Evolutionary conservation across 2,329 filamentous ascomycete genomes (phyloP), one percentile per base, ranked within the genome.

Genomic region (Colletotrichum liaoningense): DNA sequence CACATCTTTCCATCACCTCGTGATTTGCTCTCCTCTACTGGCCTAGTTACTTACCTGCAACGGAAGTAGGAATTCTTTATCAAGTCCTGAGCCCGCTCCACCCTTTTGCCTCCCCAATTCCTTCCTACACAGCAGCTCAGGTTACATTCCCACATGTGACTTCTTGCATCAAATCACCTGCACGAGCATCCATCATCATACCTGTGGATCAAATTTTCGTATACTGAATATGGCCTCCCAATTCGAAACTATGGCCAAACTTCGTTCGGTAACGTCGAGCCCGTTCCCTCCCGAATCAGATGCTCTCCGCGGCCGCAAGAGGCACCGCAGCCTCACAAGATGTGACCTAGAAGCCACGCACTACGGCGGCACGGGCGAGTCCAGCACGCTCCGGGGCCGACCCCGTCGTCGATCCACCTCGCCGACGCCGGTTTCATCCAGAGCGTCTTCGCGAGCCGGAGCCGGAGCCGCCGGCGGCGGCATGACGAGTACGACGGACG

Each of bases 321-420:
- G 83, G 74, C 81, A 83, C 71, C 81, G 84, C 70, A 84, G 82
- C 77, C 79, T 79, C 46, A 82, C 80, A 56, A 79, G 82, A 49
- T 74, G 79, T 66, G 78, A 77, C 68, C 76, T 80, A 64, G 79
- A 79, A 63, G 76, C 79, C 57, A 77, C 81, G 57, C 81, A 82
- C 55, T 75, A 81, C 11, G 83, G 85, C 42, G 84, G 81, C 42
- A 75, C 82, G 5, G 83, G 85, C 38, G 84, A 85, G 64, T 84
- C 83, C 22, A 85, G 84, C 81, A 85, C 82, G 7, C 79, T 85
- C 35, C 82, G 84, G 65, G 84, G 84, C 55, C 82, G 84, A 54
- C 84, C 84, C 65, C 83, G 82, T 33, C 80, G 82, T 16, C 81
- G 84, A 62, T 83, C 83, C 19, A 79, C 81, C 14, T 85, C 84